These are phyloP conservation scores for Kluyveromyces nonfermentans DNA, from an alignment of 805 yeast genomes.

Conservation along the genomic window DNA sequence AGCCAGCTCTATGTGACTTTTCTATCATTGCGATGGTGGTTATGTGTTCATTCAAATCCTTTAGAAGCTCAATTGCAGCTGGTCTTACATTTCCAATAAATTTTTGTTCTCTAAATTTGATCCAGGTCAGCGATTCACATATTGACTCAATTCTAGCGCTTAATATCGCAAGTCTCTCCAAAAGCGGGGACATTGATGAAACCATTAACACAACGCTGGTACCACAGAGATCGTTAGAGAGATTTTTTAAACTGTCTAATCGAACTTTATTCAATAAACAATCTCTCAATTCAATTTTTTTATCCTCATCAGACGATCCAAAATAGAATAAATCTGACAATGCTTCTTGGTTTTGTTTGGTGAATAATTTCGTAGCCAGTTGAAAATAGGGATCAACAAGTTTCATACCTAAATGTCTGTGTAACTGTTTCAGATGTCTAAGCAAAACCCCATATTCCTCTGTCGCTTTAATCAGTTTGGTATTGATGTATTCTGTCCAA, in stretches of 20 bases:
- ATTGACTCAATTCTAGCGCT: slow-evolving; percentile 1
- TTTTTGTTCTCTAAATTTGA: not conserved
- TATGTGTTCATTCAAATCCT: not conserved
- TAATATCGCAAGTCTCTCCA: slow-evolving; percentile 1
- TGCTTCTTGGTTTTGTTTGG: not conserved
- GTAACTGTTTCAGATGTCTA: slow-evolving; percentile 2
- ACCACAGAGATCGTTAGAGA: not conserved
- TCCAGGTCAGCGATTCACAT: slow-evolving; percentile 2
- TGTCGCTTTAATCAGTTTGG: slow-evolving; percentile 1
- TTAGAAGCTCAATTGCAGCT: not conserved
- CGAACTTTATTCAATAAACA: not conserved
- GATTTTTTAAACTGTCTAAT: not conserved
- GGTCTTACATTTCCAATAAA: not conserved
- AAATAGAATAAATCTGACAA: not conserved
- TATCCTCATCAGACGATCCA: not conserved
- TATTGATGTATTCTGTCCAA: not conserved
- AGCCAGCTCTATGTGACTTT: not conserved
- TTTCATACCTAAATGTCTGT: slow-evolving; percentile 2
- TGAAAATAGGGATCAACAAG: slow-evolving; percentile 1
- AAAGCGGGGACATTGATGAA: not conserved
- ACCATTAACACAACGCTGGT: not conserved
- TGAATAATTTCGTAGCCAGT: not conserved
- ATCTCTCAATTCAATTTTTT: not conserved
- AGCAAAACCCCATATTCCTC: not conserved
- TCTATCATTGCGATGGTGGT: not conserved